phyloP scores from a whole-genome alignment of 306 rosid genomes.

The Castanea sativa region DNA sequence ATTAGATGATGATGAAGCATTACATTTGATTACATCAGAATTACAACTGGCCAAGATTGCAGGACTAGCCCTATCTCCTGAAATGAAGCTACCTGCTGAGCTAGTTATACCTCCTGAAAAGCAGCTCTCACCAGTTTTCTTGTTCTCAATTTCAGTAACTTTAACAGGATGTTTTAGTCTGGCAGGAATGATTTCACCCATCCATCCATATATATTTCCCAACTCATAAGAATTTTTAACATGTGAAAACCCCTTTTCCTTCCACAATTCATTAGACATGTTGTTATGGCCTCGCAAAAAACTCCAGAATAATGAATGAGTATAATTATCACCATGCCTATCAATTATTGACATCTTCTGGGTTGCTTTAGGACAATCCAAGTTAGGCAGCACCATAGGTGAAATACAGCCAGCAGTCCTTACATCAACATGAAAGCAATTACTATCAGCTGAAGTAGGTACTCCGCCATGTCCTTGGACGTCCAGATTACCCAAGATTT shows the following conservation, averaged over 20 bases:
- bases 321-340: conserved; percentile 33
- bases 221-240: conserved; percentile 39
- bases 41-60: conserved; percentile 22
- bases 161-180: conserved; percentile 23
- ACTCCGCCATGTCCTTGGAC: conserved; percentile 35
- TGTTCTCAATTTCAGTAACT: conserved; percentile 33
- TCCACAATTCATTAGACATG: conserved; percentile 32
- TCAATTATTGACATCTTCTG: conserved; percentile 47
- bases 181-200: conserved; percentile 30
- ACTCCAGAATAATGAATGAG: conserved; percentile 48
- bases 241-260: conserved; percentile 37
- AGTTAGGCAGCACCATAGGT: conserved; percentile 25
- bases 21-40: conserved; percentile 16
- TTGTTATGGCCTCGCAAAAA: conserved; percentile 21
- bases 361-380: conserved; percentile 40
- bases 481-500: conserved; percentile 27
- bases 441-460: conserved; percentile 29
- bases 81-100: conserved; percentile 22
- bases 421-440: conserved; percentile 27
- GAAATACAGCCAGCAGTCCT: conserved; percentile 25
- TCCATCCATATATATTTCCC: conserved; percentile 48
- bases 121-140: conserved; percentile 22
- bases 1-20: conserved; percentile 24
- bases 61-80: conserved; percentile 30
- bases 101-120: conserved; percentile 8